These are phyloP conservation scores for Penicillium sp. DNA, from an alignment of 2,329 filamentous ascomycete species.

Conservation along the genomic window DNA sequence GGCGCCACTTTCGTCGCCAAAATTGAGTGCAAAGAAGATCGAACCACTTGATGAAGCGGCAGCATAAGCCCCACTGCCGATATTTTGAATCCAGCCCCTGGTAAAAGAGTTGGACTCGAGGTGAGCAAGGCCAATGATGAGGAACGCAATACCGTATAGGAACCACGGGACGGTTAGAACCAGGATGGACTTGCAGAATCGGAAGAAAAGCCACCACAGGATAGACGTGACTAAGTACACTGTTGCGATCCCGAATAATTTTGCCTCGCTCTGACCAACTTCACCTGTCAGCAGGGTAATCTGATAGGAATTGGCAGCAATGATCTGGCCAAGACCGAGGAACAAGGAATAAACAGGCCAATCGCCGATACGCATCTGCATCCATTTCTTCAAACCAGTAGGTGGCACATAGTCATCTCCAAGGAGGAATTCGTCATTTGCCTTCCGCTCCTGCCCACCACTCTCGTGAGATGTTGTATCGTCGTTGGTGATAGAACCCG, in stretches of 20 bases:
- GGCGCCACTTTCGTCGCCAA: slow-evolving; percentile 67
- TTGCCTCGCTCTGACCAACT: slow-evolving; percentile 63
- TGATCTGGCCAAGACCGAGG: slow-evolving; percentile 66
- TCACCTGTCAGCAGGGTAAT: slow-evolving; percentile 71
- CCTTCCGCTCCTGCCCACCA: slow-evolving; percentile 41
- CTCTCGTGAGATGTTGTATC: slow-evolving; percentile 42
- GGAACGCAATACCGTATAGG: slow-evolving; percentile 68
- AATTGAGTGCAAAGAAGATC: slow-evolving; percentile 71
- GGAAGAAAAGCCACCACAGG: slow-evolving; percentile 69
- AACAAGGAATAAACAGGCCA: slow-evolving; percentile 70
- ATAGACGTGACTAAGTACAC: slow-evolving; percentile 65
- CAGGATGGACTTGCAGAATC: slow-evolving; percentile 62
- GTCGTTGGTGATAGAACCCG: slow-evolving; percentile 51
- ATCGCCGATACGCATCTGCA: slow-evolving; percentile 64
- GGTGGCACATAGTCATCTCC: slow-evolving; percentile 63
- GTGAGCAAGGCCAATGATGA: slow-evolving; percentile 68
- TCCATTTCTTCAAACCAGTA: slow-evolving; percentile 60
- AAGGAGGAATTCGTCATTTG: slow-evolving; percentile 62
- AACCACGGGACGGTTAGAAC: slow-evolving; percentile 66
- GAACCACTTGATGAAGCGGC: slow-evolving; percentile 67
- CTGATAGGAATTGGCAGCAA: slow-evolving; percentile 71
- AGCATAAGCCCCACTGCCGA: slow-evolving; percentile 67
- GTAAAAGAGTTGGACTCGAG: slow-evolving; percentile 50
- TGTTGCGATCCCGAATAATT: slow-evolving; percentile 66
- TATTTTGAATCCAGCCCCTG: slow-evolving; percentile 63